Evolutionary conservation across 108 stramenopile species (phyloP).

Genomic region (Phaeodactylum tricornutum): DNA sequence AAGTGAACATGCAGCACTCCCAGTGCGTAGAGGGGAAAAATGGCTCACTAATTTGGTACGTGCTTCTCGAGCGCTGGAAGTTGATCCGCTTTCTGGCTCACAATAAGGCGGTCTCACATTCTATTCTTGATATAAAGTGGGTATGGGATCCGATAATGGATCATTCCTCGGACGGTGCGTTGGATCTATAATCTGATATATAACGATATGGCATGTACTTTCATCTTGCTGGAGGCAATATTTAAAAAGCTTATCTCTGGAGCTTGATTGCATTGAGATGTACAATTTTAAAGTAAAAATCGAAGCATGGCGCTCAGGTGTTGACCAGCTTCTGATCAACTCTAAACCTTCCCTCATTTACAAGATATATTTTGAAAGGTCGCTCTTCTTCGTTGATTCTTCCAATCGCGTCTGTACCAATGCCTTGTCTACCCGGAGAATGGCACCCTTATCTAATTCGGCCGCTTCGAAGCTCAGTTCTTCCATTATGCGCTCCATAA

Average conservation of each 20-base stretch:
- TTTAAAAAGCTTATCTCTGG: no score
- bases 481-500: conserved; percentile 97
- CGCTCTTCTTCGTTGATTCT: conserved; percentile 67
- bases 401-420: conserved; percentile 77
- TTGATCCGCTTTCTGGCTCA: background rate
- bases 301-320: no score
- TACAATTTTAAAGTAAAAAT: no score
- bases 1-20: conserved; percentile 47
- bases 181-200: no score
- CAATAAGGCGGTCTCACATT: background rate
- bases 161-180: no score
- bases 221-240: no score
- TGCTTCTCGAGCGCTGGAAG: conserved; percentile 2
- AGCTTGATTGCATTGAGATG: no score
- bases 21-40: conserved; percentile 47
- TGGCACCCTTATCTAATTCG: conserved; percentile 73
- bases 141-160: conserved; percentile 19
- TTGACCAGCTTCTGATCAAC: background rate
- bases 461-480: conserved; percentile 92
- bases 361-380: conserved; percentile 93
- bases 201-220: no score
- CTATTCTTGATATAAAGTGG: background rate
- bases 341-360: conserved; percentile 35
- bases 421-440: conserved; percentile 52
- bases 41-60: conserved; percentile 65